Percentiles rank a stretch among this genome's conserved stretches.
These are phyloP conservation scores for Mucor circinelloides DNA, from an alignment of 371 early-diverging fungal species.

Conservation along the genomic window DNA sequence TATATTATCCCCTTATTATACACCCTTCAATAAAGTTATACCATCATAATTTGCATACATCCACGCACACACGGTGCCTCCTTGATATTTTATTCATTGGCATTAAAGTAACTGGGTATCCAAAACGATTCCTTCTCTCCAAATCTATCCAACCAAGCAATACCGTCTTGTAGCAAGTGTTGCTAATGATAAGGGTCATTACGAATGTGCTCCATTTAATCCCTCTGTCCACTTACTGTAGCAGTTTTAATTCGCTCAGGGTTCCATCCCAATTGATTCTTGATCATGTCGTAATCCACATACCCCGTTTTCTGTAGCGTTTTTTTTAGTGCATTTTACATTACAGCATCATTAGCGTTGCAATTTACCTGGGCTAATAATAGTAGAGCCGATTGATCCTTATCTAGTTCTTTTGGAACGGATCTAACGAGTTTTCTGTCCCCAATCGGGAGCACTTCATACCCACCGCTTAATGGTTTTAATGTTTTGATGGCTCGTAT, in stretches of 20 bases:
- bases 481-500: conserved; percentile 81
- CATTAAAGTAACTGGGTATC: conserved; percentile 74
- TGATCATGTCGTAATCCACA: conserved; percentile 58
- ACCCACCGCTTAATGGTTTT: conserved; percentile 85
- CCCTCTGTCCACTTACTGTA: conserved; percentile 21
- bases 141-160: conserved; percentile 85
- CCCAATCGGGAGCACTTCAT: conserved; percentile 80
- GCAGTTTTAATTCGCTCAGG: conserved; percentile 55
- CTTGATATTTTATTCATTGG: background rate
- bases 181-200: conserved; percentile 46
- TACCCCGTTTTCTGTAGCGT: conserved; percentile 59
- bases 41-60: background rate
- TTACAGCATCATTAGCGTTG: background rate
- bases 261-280: conserved; percentile 62
- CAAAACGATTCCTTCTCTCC: conserved; percentile 68
- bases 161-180: conserved; percentile 74
- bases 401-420: conserved; percentile 88
- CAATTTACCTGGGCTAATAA: conserved; percentile 65
- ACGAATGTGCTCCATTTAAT: background rate
- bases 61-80: background rate
- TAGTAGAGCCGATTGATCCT: conserved; percentile 75
- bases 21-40: background rate
- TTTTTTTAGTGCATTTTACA: background rate
- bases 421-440: conserved; percentile 81
- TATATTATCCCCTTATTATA: background rate